phyloP scores from a whole-genome alignment of 2,329 filamentous ascomycete species.

The Triangularia verruculosa region DNA sequence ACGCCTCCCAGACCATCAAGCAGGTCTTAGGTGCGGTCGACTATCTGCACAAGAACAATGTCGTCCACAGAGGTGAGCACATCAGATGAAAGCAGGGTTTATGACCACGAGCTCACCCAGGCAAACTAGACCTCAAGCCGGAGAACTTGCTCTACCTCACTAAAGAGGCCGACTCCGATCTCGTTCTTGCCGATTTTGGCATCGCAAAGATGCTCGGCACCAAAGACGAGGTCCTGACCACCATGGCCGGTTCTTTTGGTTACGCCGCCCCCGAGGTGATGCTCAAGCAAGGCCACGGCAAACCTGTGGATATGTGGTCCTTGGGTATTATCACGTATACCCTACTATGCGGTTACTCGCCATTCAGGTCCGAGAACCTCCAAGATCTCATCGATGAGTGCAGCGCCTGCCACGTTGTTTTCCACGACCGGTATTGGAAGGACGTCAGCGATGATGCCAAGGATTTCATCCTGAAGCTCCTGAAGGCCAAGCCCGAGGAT shows the following conservation, averaged over 20 bases:
- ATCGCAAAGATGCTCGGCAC: constrained; percentile 97
- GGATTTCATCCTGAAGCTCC: constrained; percentile 80
- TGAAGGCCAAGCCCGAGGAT: constrained; percentile 74
- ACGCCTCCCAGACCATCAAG: constrained; percentile 91
- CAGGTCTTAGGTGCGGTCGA: constrained; percentile 91
- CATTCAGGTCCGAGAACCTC: constrained; percentile 92
- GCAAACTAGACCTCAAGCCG: constrained; percentile 81
- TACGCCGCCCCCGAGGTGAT: constrained; percentile 98
- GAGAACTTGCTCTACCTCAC: constrained; percentile 96
- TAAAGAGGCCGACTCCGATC: constrained; percentile 69
- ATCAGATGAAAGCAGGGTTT: not conserved
- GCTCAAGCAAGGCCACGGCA: constrained; percentile 95
- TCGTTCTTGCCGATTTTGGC: constrained; percentile 95
- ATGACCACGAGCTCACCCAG: not conserved
- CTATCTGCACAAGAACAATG: constrained; percentile 90
- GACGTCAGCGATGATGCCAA: constrained; percentile 95
- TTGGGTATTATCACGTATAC: constrained; percentile 99
- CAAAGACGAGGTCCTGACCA: constrained; percentile 88
- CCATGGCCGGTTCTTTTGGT: constrained; percentile 97
- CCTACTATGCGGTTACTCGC: constrained; percentile 94
- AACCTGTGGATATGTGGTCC: constrained; percentile 99
- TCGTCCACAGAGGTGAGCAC: constrained; percentile 82
- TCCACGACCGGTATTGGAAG: constrained; percentile 98
- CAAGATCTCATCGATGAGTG: constrained; percentile 94
- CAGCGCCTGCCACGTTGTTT: constrained; percentile 76